Conservation (phyloP, 2,329 filamentous ascomycete species). For the Aureobasidium melanogenum region DNA sequence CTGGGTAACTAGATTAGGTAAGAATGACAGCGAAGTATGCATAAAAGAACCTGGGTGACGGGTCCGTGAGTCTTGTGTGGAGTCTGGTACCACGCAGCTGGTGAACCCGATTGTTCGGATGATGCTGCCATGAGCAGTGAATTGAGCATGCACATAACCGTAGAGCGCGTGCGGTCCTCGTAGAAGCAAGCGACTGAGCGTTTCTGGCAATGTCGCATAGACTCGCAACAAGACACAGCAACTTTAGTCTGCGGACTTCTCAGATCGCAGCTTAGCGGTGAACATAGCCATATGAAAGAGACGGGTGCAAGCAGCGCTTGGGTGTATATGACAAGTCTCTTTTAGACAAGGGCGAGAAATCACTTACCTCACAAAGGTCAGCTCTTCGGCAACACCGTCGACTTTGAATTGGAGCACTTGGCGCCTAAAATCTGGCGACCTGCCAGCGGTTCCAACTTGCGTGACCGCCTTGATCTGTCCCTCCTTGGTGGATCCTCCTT, state of each 20-base stretch:
- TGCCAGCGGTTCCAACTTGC: conserved; percentile 32
- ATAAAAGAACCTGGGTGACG: conserved; percentile 1
- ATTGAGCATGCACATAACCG: background rate
- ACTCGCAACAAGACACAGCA: background rate
- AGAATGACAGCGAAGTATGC: background rate
- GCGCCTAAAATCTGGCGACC: conserved; percentile 36
- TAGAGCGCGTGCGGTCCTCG: background rate
- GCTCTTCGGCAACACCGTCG: conserved; percentile 36
- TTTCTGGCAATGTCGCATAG: background rate
- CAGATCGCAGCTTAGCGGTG: background rate
- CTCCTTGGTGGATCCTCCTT: conserved; percentile 45
- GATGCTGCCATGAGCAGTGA: background rate
- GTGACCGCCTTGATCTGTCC: conserved; percentile 40
- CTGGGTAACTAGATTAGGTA: background rate
- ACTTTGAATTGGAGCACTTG: conserved; percentile 37
- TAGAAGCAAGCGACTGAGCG: background rate
- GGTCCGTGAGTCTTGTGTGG: conserved; percentile 1
- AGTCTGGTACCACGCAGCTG: conserved; percentile 4
- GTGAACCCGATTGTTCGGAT: background rate
- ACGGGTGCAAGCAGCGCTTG: conserved; percentile 2
- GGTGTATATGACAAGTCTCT: background rate
- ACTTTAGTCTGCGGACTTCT: background rate
- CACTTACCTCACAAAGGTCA: conserved; percentile 41
- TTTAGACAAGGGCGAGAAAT: background rate
- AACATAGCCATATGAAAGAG: background rate